Evolutionary conservation across 176 grass and related monocot species (phyloP), one percentile per base, ranked within the genome.

Genomic region (Zizania latifolia): DNA sequence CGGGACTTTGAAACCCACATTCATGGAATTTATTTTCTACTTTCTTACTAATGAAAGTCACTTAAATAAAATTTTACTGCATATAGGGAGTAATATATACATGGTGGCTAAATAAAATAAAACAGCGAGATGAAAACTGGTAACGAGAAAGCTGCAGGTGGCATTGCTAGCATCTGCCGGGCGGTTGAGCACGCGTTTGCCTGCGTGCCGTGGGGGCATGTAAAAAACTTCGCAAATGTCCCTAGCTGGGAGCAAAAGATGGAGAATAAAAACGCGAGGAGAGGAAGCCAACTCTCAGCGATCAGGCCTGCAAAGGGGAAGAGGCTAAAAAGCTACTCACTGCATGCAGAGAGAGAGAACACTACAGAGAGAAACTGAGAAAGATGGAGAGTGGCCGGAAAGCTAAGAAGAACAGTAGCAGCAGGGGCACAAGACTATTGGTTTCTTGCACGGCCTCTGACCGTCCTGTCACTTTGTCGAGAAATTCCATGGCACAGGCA

Each of bases 381-480:
- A n/a, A n/a, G 71, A 74, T 41, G 57, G 21, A 39, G 43, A 15
- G 21, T 22, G 51, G n/a, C n/a, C n/a, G n/a, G 72, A 65, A 77
- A 75, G 85, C 10, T 46, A 46, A 63, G n/a, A n/a, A n/a, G n/a
- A n/a, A 44, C 57, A 37, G 75, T 12, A 75, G 74, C 71, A 69
- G 76, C n/a, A n/a, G n/a, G n/a, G n/a, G n/a, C n/a, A n/a, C n/a
- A n/a, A n/a, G n/a, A n/a, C n/a, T n/a, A n/a, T n/a, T n/a, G n/a
- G n/a, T n/a, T n/a, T n/a, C n/a, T n/a, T n/a, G n/a, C n/a, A n/a
- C n/a, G n/a, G 82, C 73, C 63, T 89, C 94, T 98, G 94, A 88
- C 84, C 71, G 7, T 53, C 21, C 64, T 94, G 94, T 98, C 91
- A 12, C 78, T 87, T 86, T 94, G 91, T 94, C 94, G 79, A 84